phyloP scores from a whole-genome alignment of 306 rosid genomes.

The Prunus mira region DNA sequence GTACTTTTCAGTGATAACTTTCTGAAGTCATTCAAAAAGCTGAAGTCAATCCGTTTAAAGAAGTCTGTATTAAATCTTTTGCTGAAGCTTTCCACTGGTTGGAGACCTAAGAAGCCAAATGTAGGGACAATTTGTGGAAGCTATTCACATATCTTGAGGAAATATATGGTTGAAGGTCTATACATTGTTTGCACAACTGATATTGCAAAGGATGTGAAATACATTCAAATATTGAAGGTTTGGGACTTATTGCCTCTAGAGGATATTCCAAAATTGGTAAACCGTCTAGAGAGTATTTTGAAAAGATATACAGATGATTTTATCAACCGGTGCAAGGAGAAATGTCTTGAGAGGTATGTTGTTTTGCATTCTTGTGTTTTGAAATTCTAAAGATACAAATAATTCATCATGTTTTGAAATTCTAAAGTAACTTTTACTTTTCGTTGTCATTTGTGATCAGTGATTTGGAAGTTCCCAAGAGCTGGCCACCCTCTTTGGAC shows the following conservation, averaged over 20 bases:
- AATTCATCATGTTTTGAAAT: neutral
- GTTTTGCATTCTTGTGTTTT: neutral
- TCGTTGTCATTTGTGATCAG: conserved; percentile 21
- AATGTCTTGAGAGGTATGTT: conserved; percentile 49
- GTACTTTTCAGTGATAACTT: conserved; percentile 57
- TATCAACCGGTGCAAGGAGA: conserved; percentile 50
- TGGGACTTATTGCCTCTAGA: conserved; percentile 67
- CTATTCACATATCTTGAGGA: conserved; percentile 46
- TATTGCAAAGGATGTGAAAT: conserved; percentile 38
- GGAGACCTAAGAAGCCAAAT: conserved; percentile 61
- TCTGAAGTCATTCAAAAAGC: conserved; percentile 61
- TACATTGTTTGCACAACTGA: conserved; percentile 56
- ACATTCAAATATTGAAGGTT: conserved; percentile 58
- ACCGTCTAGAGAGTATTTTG: conserved; percentile 57
- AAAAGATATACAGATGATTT: conserved; percentile 52
- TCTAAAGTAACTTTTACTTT: neutral
- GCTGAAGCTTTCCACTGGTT: conserved; percentile 59
- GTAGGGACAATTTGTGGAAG: conserved; percentile 34
- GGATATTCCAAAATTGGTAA: conserved; percentile 49
- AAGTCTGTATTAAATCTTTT: conserved; percentile 48
- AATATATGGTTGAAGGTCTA: conserved; percentile 52
- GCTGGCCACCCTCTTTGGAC: conserved; percentile 44
- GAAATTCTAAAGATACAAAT: neutral
- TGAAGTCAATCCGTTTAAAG: conserved; percentile 31
- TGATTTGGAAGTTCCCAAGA: conserved; percentile 51